Evolutionary conservation across 75 land plant species (phyloP).

Genomic region (Isoetes taiwanensis): DNA sequence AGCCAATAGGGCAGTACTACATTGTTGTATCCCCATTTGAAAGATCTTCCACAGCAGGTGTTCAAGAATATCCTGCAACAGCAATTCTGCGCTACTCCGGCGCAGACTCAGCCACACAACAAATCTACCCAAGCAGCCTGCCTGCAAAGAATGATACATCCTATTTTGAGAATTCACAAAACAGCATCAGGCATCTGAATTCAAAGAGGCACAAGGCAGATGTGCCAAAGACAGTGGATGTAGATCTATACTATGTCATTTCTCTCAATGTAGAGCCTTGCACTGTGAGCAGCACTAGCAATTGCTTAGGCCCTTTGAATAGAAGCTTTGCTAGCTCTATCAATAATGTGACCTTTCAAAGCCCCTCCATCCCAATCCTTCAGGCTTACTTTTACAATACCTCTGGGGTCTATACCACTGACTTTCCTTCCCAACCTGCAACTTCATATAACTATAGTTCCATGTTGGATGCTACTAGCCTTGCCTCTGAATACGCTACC

Average conservation of each 20-base stretch:
- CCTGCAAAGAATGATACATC: slow-evolving; percentile 27
- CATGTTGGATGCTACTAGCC: slow-evolving; percentile 13
- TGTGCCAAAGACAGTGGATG: slow-evolving; percentile 15
- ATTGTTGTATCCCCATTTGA: slow-evolving; percentile 35
- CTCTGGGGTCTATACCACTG: neutral
- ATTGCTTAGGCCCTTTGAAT: too few relatives aligned
- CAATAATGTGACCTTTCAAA: slow-evolving; percentile 56
- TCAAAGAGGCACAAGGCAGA: neutral
- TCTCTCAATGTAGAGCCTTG: slow-evolving; percentile 21
- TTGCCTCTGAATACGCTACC: slow-evolving; percentile 15
- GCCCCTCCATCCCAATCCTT: slow-evolving; percentile 36
- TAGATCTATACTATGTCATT: slow-evolving; percentile 24
- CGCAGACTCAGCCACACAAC: too few relatives aligned
- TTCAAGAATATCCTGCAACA: slow-evolving; percentile 47
- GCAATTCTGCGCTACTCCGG: slow-evolving; percentile 40
- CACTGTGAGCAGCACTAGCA: slow-evolving; percentile 10
- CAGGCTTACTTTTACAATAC: slow-evolving; percentile 52
- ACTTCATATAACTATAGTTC: neutral
- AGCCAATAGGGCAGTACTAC: slow-evolving; percentile 28
- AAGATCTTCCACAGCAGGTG: slow-evolving; percentile 47
- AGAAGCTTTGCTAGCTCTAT: slow-evolving; percentile 35
- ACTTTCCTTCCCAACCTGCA: neutral
- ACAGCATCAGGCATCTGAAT: slow-evolving; percentile 12
- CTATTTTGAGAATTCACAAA: slow-evolving; percentile 16
- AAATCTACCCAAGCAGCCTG: slow-evolving; percentile 5